Base-by-base conservation (phyloP, 805 yeast genomes). In the Candida sphagnicola region DNA sequence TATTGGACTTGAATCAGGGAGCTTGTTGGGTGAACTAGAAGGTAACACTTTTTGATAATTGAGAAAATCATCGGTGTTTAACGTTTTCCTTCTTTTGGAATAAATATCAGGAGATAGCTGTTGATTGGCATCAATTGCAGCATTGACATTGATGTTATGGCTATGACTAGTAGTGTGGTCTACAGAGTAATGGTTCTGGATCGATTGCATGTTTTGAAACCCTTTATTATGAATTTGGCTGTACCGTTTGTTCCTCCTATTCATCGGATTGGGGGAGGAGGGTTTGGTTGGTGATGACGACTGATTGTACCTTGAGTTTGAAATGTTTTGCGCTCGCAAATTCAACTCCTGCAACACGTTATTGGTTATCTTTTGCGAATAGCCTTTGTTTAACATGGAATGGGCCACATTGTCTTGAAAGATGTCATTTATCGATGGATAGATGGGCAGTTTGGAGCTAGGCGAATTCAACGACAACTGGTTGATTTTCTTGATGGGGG, bases 161-260 rank as follows among this genome's bases (percentile, higher is more conserved):
- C 19, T 24, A 6, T 5, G 3, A 14, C 18, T 30, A 14, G 11
- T n/a, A n/a, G n/a, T n/a, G 8, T 13, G 23, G 19, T 53, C 35
- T 51, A 53, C 73, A 1, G 78, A 73, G 42, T 74, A 74, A 42
- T 74, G 79, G 5, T 60, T 56, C 8, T 67, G 55, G 13, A 75
- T 74, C 13, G 77, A 69, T 17, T 74, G 79, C 79, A 75, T 72
- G 33, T 65, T 55, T 38, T 53, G 53, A 45, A 65, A 66, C 21
- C 58, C 51, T n/a, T 56, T 49, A 30, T 58, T 48, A 41, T 67
- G 72, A 31, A 56, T 47, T 3, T 62, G 62, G 28, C 61, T 53
- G 38, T 51, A 65, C 14, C 70, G 48, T 24, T 59, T 62, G 14
- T 47, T 48, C 41, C 63, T 25, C 2, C 51, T 34, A 43, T 58